phyloP scores from a whole-genome alignment of 495 filamentous ascomycete genomes.

The Aspergillus sclerotioniger region DNA sequence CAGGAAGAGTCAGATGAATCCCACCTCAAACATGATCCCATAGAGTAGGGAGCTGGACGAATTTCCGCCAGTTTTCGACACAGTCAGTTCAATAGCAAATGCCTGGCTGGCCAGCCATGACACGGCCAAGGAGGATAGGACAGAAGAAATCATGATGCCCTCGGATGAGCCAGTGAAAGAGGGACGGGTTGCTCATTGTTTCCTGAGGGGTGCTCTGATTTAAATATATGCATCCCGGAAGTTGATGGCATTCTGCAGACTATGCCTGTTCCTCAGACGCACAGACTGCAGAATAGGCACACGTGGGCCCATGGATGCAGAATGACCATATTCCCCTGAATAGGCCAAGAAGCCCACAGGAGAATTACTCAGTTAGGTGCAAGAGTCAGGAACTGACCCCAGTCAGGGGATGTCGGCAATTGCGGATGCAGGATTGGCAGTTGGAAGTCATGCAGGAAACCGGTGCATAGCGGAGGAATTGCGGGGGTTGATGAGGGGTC shows the following conservation, averaged over 20 bases:
- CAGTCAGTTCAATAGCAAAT: constrained; percentile 31
- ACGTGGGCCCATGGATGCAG: background rate
- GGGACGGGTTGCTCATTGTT: background rate
- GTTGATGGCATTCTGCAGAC: background rate
- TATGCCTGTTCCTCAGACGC: background rate
- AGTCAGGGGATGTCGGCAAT: too few relatives aligned
- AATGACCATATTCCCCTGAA: background rate
- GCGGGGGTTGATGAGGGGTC: too few relatives aligned
- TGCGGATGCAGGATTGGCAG: too few relatives aligned
- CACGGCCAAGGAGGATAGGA: background rate
- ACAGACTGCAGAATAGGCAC: background rate
- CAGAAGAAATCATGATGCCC: background rate
- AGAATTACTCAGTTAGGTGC: background rate
- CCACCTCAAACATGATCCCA: constrained; percentile 59
- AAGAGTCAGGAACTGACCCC: too few relatives aligned
- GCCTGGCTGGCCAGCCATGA: background rate
- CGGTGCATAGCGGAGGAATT: too few relatives aligned
- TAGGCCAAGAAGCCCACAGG: background rate
- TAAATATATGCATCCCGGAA: background rate
- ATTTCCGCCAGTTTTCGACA: constrained; percentile 48
- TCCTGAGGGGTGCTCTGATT: background rate
- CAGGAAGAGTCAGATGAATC: background rate
- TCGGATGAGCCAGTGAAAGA: background rate
- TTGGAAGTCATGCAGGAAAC: too few relatives aligned
- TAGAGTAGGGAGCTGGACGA: constrained; percentile 52